Conservation (phyloP, 1,139 yeast genomes). For the Debaryomyces subglobosus region DNA sequence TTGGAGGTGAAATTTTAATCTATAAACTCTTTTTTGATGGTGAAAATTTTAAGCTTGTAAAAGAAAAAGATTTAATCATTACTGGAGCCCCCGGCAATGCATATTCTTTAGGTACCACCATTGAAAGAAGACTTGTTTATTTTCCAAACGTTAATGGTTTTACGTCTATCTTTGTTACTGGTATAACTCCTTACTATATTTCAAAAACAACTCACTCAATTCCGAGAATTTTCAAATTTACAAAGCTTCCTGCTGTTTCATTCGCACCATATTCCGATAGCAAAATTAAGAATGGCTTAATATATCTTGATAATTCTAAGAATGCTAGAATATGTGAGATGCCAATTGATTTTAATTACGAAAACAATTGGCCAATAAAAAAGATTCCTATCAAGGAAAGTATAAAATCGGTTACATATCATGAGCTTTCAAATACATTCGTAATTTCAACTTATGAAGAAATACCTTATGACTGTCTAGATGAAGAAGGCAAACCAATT, state of each 20-base stretch:
- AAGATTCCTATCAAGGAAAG: conserved; percentile 60
- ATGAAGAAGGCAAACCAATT: conserved; percentile 72
- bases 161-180: conserved; percentile 71
- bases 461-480: conserved; percentile 66
- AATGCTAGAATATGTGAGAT: conserved; percentile 73
- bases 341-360: conserved; percentile 55
- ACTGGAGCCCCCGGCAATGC: conserved; percentile 84
- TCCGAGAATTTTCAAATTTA: conserved; percentile 70
- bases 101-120: conserved; percentile 64
- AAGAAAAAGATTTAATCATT: conserved; percentile 48
- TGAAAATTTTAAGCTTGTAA: conserved; percentile 49
- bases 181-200: conserved; percentile 71
- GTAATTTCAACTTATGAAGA: conserved; percentile 65
- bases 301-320: conserved; percentile 71
- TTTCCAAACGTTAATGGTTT: conserved; percentile 60
- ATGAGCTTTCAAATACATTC: conserved; percentile 67
- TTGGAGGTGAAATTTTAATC: conserved; percentile 76
- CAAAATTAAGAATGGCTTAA: conserved; percentile 54
- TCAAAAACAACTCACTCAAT: conserved; percentile 64
- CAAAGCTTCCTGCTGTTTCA: conserved; percentile 64
- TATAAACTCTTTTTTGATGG: conserved; percentile 63
- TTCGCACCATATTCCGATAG: conserved; percentile 54
- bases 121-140: conserved; percentile 70
- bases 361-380: conserved; percentile 66
- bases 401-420: conserved; percentile 71